These are phyloP conservation scores for Rubroboletus satanas DNA, from an alignment of 768 basidiomycete genomes.

Conservation along the genomic window DNA sequence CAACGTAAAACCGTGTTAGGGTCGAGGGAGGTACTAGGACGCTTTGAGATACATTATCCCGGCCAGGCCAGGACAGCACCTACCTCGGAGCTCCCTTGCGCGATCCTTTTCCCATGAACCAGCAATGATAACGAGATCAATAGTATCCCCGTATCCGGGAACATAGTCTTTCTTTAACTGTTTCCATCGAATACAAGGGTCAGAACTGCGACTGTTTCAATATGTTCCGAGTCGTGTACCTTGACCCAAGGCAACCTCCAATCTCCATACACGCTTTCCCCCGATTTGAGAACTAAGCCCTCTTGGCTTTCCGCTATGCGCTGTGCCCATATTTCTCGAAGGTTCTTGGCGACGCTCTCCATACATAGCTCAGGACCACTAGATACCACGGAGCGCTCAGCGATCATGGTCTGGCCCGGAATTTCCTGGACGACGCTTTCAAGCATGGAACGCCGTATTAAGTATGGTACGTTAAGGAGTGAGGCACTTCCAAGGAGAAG, in stretches of 20 bases:
- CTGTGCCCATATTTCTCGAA: conserved; percentile 47
- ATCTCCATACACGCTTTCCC: conserved; percentile 64
- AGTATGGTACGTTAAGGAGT: conserved; percentile 55
- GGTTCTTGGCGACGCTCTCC: conserved; percentile 19
- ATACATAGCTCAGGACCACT: conserved; percentile 5
- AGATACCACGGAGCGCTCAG: conserved; percentile 48
- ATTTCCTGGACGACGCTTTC: conserved; percentile 51
- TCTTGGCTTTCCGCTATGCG: conserved; percentile 55
- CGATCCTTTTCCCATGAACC: conserved; percentile 79
- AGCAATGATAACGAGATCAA: conserved; percentile 76
- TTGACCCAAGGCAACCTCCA: conserved; percentile 75
- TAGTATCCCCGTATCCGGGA: conserved; percentile 71
- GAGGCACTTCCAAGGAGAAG: conserved; percentile 62
- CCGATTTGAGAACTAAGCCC: conserved; percentile 77
- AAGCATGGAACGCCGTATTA: conserved; percentile 54
- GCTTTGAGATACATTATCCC: neutral
- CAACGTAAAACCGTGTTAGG: conserved; percentile 80
- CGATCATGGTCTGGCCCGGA: conserved; percentile 63
- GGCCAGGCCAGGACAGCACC: conserved; percentile 3
- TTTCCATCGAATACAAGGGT: neutral
- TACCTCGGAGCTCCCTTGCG: conserved; percentile 73
- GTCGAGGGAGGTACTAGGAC: conserved; percentile 61
- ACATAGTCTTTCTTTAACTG: conserved; percentile 86
- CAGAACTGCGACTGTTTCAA: conserved; percentile 12
- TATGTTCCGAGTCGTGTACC: conserved; percentile 25